Base-by-base conservation (phyloP, 208 protist genomes). In the Wallacemonas rigidus region DNA sequence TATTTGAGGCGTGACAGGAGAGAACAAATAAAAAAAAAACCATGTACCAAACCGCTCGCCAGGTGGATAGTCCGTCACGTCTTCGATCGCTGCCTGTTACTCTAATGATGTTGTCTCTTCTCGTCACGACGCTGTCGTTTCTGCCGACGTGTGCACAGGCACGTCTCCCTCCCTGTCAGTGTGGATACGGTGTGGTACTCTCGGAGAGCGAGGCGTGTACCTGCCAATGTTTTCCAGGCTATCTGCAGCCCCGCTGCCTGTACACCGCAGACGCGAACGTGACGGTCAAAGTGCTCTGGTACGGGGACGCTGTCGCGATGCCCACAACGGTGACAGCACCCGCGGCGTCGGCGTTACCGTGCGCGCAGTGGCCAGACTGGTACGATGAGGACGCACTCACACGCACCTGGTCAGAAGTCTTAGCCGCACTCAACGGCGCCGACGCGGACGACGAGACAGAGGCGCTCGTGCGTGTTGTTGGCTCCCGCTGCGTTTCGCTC, bases 161-260 rank as follows among this genome's bases (percentile, higher is more conserved):
- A 36, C 41, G 26, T 6, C 2, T 39, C 5, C 71, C 57, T 15
- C 12, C 63, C 3, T 87, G 81, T 41, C 39, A 71, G 17, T 87
- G 81, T 51, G 74, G 83, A 67, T 50, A 87, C 68, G 81, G 81
- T 1, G 15, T 74, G 14, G 71, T 87, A 0, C 41, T 57, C 6
- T 15, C 53, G 6, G 55, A 55, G n/a, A 56, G n/a, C 65, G 47
- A 55, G 43, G 45, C 67, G 39, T 79, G 79, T 64, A 45, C 36
- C 51, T 88, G 83, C 57, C 38, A 74, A 1, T 88, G 83, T 51
- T 77, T 80, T 68, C 41, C 36, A 12, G 68, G 71, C 9, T 85
- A 85, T 63, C 69, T 88, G 53, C 79, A 77, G 12, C 83, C 83
- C 0, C n/a, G 76, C 15, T 88, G 83, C 67, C 80, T 85, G 12